Base-by-base conservation (phyloP, 345 rosid genomes). In the Psidium friedrichsthalianum region DNA sequence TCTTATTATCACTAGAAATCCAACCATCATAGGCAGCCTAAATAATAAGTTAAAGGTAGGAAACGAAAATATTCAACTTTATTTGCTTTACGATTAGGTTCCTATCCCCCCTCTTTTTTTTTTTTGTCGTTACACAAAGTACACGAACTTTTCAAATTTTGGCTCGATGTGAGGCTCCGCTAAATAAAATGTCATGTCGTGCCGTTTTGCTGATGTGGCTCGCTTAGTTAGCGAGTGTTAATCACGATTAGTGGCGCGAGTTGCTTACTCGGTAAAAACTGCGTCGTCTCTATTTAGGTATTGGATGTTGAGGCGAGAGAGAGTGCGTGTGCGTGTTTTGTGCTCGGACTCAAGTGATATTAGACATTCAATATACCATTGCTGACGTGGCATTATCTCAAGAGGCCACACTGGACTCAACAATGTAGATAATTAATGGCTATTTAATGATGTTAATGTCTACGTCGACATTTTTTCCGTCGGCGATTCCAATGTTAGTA, bases 401-500 rank as follows among this genome's bases (percentile, higher is more conserved):
- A 16, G 4, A 16, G 6, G 6, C 6, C 0, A 32, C 20, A 36
- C 18, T 9, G 9, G 78, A 36, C 3, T 18, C 1, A 2, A 18
- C 6, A 0, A 18, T 32, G 47, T 8, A 1, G 6, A 22, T 2
- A 2, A 9, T 56, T 11, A 24, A 8, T 24, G n/a, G n/a, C n/a
- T 56, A 56, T 9, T 9, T 22, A 56, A 24, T 12, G 2, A 4
- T 69, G 47, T 20, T 5, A 5, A 6, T 36, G 25, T 1, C 47
- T 36, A 18, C 20, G 14, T 69, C 8, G 24, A 25, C 7, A 9
- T 16, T 36, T 20, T 69, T 0, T 40, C 18, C 0, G 0, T 36
- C 0, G 2, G 0, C 2, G 3, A 18, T 69, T 69, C 21, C 20
- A 36, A 69, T 36, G 80, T 0, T 0, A 0, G 80, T 18, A 36